Base-by-base conservation (phyloP, 805 yeast species). In the Kluyveromyces aestuarii region DNA sequence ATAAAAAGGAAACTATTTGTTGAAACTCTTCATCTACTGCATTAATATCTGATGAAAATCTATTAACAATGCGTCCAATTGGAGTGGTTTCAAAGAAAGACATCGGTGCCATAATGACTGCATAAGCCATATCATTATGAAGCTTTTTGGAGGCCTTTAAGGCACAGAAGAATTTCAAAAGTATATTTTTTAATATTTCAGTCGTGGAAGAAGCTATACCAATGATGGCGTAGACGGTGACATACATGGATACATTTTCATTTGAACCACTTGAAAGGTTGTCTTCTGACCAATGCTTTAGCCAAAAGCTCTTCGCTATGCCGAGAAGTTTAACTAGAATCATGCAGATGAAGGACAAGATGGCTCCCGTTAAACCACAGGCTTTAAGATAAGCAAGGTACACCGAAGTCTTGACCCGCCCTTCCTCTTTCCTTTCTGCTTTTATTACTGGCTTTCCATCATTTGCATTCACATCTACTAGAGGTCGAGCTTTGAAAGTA, bases 11-110 rank as follows among this genome's bases (percentile, higher is more conserved):
- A 55, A 81, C 74, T 1, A 75, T 69, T 53, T 73, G 70, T n/a
- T 86, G 85, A 36, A 82, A 67, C 1, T 69, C 69, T 48, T 72
- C 71, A 62, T 82, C 88, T 49, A 82, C 69, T 30, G 72, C 72
- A 51, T 72, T 73, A 52, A 82, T 72, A 64, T 82, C 88, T 57
- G 79, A 76, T 21, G 84, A 75, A 55, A 82, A 82, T 53, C 87
- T 66, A 59, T 82, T 82, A 60, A 81, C 69, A 16, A 82, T 74
- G 57, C 87, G 69, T 5, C 88, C 88, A 43, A 77, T 62, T 8
- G 88, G 88, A 0, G 87, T 82, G 0, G 84, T 74, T 54, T 82
- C 87, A 61, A 82, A 82, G 57, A 80, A 82, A 3, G 73, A 68
- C 82, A 82, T 79, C 42, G 87, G 87, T 1, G 84, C 72, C 44